Evolutionary conservation across 345 rosid genomes (phyloP).

Genomic region (Populus euphratica): DNA sequence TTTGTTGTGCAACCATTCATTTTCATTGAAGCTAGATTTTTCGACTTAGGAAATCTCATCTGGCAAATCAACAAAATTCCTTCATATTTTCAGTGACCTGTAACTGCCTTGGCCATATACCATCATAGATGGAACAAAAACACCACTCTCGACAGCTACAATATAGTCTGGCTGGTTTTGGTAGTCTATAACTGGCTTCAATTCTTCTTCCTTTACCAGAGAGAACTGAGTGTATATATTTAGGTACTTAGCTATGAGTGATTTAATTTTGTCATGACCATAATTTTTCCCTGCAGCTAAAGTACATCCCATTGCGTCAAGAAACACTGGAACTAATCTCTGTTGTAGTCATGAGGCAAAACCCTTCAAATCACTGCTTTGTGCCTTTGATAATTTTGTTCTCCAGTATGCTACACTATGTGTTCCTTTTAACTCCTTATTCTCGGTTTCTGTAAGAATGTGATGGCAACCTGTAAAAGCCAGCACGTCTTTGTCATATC

Average conservation of each 20-base stretch:
- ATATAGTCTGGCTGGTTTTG: conserved; percentile 65
- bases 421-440: conserved; percentile 34
- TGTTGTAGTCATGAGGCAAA: conserved; percentile 71
- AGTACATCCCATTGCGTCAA: conserved; percentile 67
- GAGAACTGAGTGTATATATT: conserved; percentile 46
- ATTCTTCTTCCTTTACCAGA: conserved; percentile 53
- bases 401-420: conserved; percentile 53
- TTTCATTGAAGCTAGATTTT: background rate
- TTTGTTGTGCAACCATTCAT: background rate
- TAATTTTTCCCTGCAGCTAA: conserved; percentile 70
- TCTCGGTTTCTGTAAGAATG: conserved; percentile 49
- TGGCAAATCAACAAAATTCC: conserved; percentile 9
- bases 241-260: conserved; percentile 49
- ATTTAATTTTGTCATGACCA: conserved; percentile 42
- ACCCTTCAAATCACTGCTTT: conserved; percentile 40
- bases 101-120: conserved; percentile 79
- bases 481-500: conserved; percentile 82
- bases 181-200: conserved; percentile 30
- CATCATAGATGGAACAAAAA: conserved; percentile 63
- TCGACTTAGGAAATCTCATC: background rate
- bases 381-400: conserved; percentile 50
- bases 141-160: conserved; percentile 59
- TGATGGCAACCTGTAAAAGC: conserved; percentile 77
- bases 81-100: conserved; percentile 63
- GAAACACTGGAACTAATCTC: conserved; percentile 54